A percentile compares a stretch with the other conserved stretches of the same genome.
Conservation (phyloP, 768 basidiomycete species). For the Coprinopsis marcescibilis region DNA sequence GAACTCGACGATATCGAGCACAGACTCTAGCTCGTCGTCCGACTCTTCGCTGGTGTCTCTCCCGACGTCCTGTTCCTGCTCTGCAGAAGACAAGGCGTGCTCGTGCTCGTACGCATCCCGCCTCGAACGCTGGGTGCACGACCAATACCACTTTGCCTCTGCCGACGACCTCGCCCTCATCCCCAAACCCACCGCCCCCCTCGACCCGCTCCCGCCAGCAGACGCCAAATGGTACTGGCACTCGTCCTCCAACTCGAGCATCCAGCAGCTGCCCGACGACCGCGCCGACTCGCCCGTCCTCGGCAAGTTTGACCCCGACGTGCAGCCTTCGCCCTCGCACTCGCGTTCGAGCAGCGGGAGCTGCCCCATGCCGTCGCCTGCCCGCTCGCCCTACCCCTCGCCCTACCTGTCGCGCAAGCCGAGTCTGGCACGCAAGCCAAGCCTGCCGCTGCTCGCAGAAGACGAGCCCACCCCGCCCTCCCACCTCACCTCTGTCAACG, state of each 20-base stretch:
- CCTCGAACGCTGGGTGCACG: not conserved
- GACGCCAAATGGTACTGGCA: not conserved
- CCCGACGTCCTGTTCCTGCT: no score
- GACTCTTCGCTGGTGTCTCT: no score
- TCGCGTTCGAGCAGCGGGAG: not conserved
- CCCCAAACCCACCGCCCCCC: not conserved
- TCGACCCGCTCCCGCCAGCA: not conserved
- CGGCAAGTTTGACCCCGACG: not conserved
- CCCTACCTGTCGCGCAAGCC: conserved; percentile 11
- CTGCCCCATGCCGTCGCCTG: not conserved
- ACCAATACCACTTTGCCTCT: not conserved
- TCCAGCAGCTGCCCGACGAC: not conserved
- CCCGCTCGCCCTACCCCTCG: not conserved
- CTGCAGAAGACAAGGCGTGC: not conserved
- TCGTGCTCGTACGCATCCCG: not conserved
- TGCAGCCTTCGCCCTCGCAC: not conserved
- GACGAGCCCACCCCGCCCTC: no score
- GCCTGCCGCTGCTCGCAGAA: conserved; percentile 13
- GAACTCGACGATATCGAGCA: no score
- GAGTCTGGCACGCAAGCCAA: conserved; percentile 12
- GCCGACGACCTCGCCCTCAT: not conserved
- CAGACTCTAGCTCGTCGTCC: no score
- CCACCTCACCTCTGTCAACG: no score
- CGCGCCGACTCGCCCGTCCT: not conserved
- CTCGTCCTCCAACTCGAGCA: not conserved